Conservation (phyloP, 257 asterid genomes). For the Capsicum baccatum region DNA sequence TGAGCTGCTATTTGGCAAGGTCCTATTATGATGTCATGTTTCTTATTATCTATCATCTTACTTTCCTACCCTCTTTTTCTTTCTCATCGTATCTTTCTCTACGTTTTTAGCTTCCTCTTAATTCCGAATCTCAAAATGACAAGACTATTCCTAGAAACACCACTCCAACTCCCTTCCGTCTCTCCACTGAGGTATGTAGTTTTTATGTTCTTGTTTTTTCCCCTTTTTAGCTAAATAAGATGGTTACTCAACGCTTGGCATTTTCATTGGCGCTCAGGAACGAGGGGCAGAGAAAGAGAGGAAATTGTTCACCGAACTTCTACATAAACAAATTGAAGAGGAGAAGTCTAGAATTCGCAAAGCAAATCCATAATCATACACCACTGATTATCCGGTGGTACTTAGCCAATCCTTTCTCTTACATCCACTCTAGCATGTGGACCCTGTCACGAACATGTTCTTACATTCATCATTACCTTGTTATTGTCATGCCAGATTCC, state of each 20-base stretch:
- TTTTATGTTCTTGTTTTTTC: background rate
- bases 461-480: constrained; percentile 24
- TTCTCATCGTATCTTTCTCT: background rate
- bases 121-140: constrained; percentile 68
- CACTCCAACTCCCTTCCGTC: constrained; percentile 79
- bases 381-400: constrained; percentile 97
- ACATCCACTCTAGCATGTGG: background rate
- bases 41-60: background rate
- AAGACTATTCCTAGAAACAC: constrained; percentile 72
- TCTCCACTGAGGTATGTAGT: constrained; percentile 75
- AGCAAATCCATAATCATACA: constrained; percentile 97
- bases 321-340: constrained; percentile 76
- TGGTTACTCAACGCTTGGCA: background rate
- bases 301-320: constrained; percentile 61
- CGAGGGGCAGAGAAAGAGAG: constrained; percentile 93
- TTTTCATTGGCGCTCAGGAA: constrained; percentile 51
- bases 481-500: constrained; percentile 62
- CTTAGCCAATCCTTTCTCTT: background rate
- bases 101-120: constrained; percentile 70
- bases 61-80: background rate
- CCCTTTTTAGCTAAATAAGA: background rate
- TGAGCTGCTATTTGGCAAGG: constrained; percentile 86
- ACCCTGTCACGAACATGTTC: background rate
- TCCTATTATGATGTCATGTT: constrained; percentile 17
- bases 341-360: constrained; percentile 76